Evolutionary conservation across 257 asterid genomes (phyloP), one percentile per base, ranked within the genome.

Genomic region (Lavandula angustifolia): DNA sequence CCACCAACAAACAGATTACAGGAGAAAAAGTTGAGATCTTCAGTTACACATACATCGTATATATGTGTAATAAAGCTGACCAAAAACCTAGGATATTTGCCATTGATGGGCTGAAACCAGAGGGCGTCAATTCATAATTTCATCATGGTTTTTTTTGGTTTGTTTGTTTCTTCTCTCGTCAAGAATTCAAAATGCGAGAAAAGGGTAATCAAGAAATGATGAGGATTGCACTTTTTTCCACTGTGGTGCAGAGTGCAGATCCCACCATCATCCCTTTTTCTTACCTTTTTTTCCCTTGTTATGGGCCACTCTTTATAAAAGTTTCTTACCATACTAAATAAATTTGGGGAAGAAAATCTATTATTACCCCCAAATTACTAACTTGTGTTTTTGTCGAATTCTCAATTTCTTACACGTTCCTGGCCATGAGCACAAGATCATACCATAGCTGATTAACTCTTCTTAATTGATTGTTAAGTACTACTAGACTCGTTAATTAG

Each of bases 21-120:
- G 66, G 66, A 74, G 52, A 50, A 73, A 73, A 79, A 33, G 70
- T 32, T 57, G 73, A 52, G 84, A 80, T 80, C 80, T 75, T 71
- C 62, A 69, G 75, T 72, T 59, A 74, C 66, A 62, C 68, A 58
- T 53, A 61, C 69, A 47, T 49, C 47, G 27, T 17, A 54, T 40
- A 13, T 46, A 52, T 29, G 37, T 58, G 67, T 13, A 43, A 29
- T 52, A 29, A 55, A 69, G 75, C 0, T 17, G 29, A 33, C 64
- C 49, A 38, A 43, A 56, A 50, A 66, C 73, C 73, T 62, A 70
- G 59, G 78, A 68, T 64, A 64, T 43, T 68, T 44, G 74, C 76
- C 82, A 77, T 70, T 74, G 82, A 74, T 76, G 78, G 77, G 55
- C 12, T 48, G 53, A 18, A 71, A 62, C 11, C 69, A 47, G 75